phyloP scores from a whole-genome alignment of 331 rosid genomes.

The Cydonia oblonga region DNA sequence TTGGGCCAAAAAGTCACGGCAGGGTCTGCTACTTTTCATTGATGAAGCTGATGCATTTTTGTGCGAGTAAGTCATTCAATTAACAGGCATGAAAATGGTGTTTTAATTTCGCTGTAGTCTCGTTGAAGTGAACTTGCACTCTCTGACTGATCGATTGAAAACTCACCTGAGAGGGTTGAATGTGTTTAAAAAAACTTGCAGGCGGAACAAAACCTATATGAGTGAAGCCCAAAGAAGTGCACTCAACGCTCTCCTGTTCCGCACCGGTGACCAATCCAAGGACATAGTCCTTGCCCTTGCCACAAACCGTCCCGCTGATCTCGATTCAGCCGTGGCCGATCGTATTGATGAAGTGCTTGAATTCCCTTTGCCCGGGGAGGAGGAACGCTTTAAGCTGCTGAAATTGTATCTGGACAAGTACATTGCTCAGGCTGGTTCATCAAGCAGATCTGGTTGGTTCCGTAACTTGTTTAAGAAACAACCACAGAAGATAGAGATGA shows the following conservation, averaged over 20 bases:
- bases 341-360: slow-evolving; percentile 93
- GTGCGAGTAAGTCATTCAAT: slow-evolving; percentile 69
- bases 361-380: slow-evolving; percentile 94
- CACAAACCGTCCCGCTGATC: slow-evolving; percentile 92
- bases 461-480: slow-evolving; percentile 43
- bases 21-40: slow-evolving; percentile 86
- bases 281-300: slow-evolving; percentile 97
- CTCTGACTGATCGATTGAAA: background rate
- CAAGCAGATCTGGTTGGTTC: slow-evolving; percentile 47
- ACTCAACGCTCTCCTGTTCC: slow-evolving; percentile 89
- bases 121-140: background rate
- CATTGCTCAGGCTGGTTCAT: slow-evolving; percentile 60
- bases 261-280: slow-evolving; percentile 95
- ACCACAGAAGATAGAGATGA: slow-evolving; percentile 63
- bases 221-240: slow-evolving; percentile 99
- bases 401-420: slow-evolving; percentile 86
- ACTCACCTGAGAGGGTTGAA: background rate
- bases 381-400: slow-evolving; percentile 70
- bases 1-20: slow-evolving; percentile 83
- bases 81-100: background rate
- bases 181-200: slow-evolving; percentile 28
- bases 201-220: slow-evolving; percentile 96
- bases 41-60: slow-evolving; percentile 99
- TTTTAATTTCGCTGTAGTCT: background rate
- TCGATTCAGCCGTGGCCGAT: slow-evolving; percentile 90